A percentile compares a stretch with the other conserved stretches of the same genome.
phyloP scores from a whole-genome alignment of 495 filamentous ascomycete species.

The Niebla homalea region DNA sequence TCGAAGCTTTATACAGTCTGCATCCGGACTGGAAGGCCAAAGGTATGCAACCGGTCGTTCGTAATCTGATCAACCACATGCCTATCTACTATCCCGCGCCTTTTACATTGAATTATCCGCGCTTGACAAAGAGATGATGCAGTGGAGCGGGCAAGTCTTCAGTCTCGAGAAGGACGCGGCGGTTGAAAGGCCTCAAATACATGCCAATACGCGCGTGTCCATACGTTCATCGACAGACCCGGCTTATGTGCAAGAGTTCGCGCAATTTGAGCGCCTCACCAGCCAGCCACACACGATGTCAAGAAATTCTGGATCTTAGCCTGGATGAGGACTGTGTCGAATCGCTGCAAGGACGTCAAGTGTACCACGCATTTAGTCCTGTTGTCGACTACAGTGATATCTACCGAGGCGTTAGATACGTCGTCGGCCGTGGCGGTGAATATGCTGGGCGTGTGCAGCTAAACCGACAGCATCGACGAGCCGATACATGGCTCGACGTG shows the following conservation, averaged over 20 bases:
- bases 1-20: slow-evolving; percentile 34
- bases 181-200: slow-evolving; percentile 14
- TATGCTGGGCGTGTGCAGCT: slow-evolving; percentile 33
- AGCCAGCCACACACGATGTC: slow-evolving; percentile 23
- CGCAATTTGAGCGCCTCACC: slow-evolving; percentile 30
- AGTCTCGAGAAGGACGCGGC: slow-evolving; percentile 1
- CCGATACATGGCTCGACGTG: slow-evolving; percentile 28
- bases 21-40: slow-evolving; percentile 15
- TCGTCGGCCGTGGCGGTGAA: slow-evolving; percentile 31
- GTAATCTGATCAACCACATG: slow-evolving; percentile 25
- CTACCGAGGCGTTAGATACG: slow-evolving; percentile 32
- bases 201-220: slow-evolving; percentile 17
- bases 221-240: slow-evolving; percentile 22
- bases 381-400: slow-evolving; percentile 35
- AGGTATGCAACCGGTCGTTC: slow-evolving; percentile 23
- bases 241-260: slow-evolving; percentile 24
- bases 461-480: slow-evolving; percentile 22
- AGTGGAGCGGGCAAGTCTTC: slow-evolving; percentile 19
- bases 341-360: slow-evolving; percentile 33
- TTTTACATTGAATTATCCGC: slow-evolving; percentile 2
- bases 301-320: slow-evolving; percentile 41
- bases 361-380: slow-evolving; percentile 34
- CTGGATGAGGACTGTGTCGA: too few relatives aligned
- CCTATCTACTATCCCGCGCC: slow-evolving; percentile 26
- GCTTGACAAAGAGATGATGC: too few relatives aligned